A percentile compares a stretch with the other conserved stretches of the same genome.
phyloP scores from a whole-genome alignment of 805 yeast species.

The Candida easanensis region DNA sequence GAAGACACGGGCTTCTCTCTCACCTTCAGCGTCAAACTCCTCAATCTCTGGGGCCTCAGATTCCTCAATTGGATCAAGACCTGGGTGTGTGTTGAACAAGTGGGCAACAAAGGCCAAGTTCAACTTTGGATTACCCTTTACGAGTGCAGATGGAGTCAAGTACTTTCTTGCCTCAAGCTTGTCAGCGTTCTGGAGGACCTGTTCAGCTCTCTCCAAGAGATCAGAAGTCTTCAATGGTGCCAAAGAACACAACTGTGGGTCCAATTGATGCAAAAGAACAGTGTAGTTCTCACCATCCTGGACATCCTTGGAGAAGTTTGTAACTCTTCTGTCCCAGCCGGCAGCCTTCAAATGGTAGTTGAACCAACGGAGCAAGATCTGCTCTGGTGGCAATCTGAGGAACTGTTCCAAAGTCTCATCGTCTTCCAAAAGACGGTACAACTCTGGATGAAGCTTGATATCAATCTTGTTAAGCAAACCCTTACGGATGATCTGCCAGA shows the following conservation, averaged over 20 bases:
- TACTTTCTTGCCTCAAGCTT: slow-evolving; percentile 90
- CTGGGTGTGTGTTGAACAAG: slow-evolving; percentile 94
- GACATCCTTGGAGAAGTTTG: slow-evolving; percentile 84
- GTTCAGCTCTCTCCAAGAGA: slow-evolving; percentile 79
- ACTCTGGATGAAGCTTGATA: slow-evolving; percentile 93
- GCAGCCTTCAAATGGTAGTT: slow-evolving; percentile 95
- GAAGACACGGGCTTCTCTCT: slow-evolving; percentile 97
- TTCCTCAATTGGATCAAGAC: slow-evolving; percentile 93
- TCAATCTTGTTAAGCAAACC: slow-evolving; percentile 94
- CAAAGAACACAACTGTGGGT: slow-evolving; percentile 77
- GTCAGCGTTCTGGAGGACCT: slow-evolving; percentile 83
- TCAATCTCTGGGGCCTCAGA: slow-evolving; percentile 90
- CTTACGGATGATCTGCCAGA: slow-evolving; percentile 97
- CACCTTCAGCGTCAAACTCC: slow-evolving; percentile 99
- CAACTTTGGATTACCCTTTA: slow-evolving; percentile 94
- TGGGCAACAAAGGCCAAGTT: slow-evolving; percentile 97
- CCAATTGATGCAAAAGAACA: slow-evolving; percentile 81
- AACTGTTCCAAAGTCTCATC: slow-evolving; percentile 98
- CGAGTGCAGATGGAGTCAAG: slow-evolving; percentile 88
- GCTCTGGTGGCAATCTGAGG: slow-evolving; percentile 95
- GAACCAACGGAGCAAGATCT: slow-evolving; percentile 95
- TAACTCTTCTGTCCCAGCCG: slow-evolving; percentile 79
- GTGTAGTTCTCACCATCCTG: slow-evolving; percentile 96
- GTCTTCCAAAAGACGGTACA: slow-evolving; percentile 89
- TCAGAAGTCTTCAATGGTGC: slow-evolving; percentile 80